Base-by-base conservation (phyloP, 1,284 basidiomycete genomes). In the Trichosporon coremiiforme region DNA sequence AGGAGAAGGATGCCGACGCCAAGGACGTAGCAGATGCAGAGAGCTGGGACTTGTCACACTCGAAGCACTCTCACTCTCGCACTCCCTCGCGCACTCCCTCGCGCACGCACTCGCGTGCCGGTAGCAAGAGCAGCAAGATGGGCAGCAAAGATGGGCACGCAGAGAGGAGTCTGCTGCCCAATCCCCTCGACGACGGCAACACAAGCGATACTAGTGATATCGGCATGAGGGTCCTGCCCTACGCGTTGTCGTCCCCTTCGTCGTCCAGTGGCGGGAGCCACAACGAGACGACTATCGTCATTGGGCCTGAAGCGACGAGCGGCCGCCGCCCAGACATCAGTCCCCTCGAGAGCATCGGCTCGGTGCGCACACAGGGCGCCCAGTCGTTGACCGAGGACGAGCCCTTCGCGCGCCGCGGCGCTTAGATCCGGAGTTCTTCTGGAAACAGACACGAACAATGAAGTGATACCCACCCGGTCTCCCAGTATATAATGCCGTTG, bases 131-230 rank as follows among this genome's bases (percentile, higher is more conserved):
- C 50, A 53, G 50, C 50, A 53, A 10, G 2, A 17, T 6, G 7
- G 33, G 33, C 50, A 53, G 50, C 50, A 53, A 25, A 20, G 20
- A 22, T 20, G 20, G 50, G 4, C 50, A 25, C n/a, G 50, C 25
- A 8, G 10, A 1, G 9, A 53, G 50, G 20, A 25, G 22, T 10
- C 50, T 53, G 20, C 20, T 53, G 2, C 50, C 50, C 22, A 53
- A 25, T 20, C 50, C 50, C 15, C 10, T 53, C 4, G 50, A 53
- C 50, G 50, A 53, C 7, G 17, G 22, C 1, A 7, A 38, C 20
- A 20, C 50, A 53, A 3, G 2, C 50, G 50, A 53, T 53, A 53
- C 50, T 53, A 53, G 50, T 20, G 50, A 53, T 53, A 53, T 53
- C 50, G 50, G 50, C 50, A 53, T 53, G 20, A n/a, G 50, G n/a